Evolutionary conservation across 2,329 filamentous ascomycete species (phyloP).

Genomic region (Trichoderma lentiforme): DNA sequence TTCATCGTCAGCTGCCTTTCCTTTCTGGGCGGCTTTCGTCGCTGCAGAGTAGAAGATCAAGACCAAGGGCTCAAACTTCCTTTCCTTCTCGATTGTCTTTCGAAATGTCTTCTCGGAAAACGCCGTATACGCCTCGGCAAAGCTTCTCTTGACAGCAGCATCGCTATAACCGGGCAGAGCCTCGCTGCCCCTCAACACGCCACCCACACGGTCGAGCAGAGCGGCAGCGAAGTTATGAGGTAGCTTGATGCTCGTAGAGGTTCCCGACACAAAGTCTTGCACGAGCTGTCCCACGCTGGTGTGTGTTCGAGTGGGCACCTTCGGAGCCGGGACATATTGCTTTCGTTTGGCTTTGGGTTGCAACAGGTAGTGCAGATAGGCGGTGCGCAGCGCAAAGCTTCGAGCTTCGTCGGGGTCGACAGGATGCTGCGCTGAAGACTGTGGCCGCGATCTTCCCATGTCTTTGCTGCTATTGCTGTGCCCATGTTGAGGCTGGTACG

Average conservation of each 20-base stretch:
- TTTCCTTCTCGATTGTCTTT: conserved; percentile 89
- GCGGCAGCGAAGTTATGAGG: conserved; percentile 52
- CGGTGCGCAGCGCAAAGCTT: conserved; percentile 83
- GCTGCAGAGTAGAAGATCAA: conserved; percentile 96
- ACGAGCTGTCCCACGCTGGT: conserved; percentile 81
- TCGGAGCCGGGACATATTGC: conserved; percentile 72
- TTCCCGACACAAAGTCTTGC: conserved; percentile 70
- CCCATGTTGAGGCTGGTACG: conserved; percentile 45
- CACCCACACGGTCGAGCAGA: conserved; percentile 70
- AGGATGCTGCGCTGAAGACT: conserved; percentile 45
- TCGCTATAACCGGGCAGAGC: conserved; percentile 85
- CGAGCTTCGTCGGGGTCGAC: conserved; percentile 76
- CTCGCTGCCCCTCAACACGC: conserved; percentile 78
- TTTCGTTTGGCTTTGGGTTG: conserved; percentile 87
- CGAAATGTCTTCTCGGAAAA: conserved; percentile 87
- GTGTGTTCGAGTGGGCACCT: conserved; percentile 58
- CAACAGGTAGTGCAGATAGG: conserved; percentile 88
- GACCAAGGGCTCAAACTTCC: conserved; percentile 86
- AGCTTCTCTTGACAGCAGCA: conserved; percentile 85
- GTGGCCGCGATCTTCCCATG: conserved; percentile 40
- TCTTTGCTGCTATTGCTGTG: conserved; percentile 43
- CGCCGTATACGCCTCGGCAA: conserved; percentile 89
- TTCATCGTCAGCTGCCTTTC: conserved; percentile 73
- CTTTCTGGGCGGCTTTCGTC: conserved; percentile 78
- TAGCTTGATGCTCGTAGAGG: conserved; percentile 51